Conservation (phyloP, 2,329 filamentous ascomycete species). For the Neofusicoccum kwambonambiense region DNA sequence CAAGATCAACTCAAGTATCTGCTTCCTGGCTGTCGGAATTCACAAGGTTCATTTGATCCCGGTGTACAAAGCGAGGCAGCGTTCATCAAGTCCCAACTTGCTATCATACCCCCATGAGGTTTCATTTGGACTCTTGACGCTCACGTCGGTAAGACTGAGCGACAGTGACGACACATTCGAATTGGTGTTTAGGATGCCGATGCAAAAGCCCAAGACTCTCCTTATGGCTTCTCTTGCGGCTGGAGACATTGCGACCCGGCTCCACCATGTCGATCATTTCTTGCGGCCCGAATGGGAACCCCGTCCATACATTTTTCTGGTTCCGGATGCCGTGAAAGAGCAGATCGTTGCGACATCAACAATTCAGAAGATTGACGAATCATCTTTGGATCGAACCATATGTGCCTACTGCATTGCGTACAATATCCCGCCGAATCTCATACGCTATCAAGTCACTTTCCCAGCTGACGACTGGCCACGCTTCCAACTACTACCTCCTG, state of each 20-base stretch:
- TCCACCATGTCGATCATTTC: constrained; percentile 61
- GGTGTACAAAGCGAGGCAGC: constrained; percentile 57
- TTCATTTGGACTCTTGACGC: constrained; percentile 63
- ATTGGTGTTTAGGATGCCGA: constrained; percentile 61
- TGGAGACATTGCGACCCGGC: constrained; percentile 61
- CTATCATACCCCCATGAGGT: constrained; percentile 50
- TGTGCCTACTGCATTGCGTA: constrained; percentile 70
- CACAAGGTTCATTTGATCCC: constrained; percentile 69
- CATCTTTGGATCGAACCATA: constrained; percentile 64
- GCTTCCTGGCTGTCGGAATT: constrained; percentile 67
- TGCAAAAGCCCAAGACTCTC: constrained; percentile 55
- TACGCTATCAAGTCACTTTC: constrained; percentile 54
- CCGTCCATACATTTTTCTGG: constrained; percentile 61
- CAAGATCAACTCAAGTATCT: constrained; percentile 63
- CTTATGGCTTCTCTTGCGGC: constrained; percentile 64
- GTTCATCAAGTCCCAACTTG: constrained; percentile 55
- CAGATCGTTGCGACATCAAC: constrained; percentile 35
- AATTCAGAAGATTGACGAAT: constrained; percentile 58
- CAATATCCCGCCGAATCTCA: constrained; percentile 64
- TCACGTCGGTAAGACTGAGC: constrained; percentile 60
- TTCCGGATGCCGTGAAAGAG: constrained; percentile 49
- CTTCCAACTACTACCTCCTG: constrained; percentile 62
- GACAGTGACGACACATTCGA: constrained; percentile 66
- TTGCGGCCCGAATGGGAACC: constrained; percentile 65
- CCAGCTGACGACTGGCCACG: constrained; percentile 63